A percentile compares a stretch with the other conserved stretches of the same genome.
These are phyloP conservation scores for Apostasia ramifera DNA, from an alignment of 106 monocot species.

Conservation along the genomic window DNA sequence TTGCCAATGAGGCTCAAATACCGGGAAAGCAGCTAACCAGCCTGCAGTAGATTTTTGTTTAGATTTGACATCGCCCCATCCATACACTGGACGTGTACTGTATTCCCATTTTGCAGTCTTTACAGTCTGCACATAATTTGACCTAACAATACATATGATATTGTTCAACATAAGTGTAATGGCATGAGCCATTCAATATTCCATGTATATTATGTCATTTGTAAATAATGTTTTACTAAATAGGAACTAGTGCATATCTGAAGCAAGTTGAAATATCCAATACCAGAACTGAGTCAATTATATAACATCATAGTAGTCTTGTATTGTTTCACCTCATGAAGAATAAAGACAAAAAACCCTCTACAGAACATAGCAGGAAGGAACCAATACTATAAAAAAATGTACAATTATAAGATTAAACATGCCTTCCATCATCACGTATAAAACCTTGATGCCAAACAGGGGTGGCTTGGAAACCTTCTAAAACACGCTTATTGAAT, in stretches of 20 bases:
- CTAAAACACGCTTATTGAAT: slow-evolving; percentile 59
- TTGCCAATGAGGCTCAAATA: slow-evolving; percentile 99
- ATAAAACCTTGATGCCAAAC: slow-evolving; percentile 95
- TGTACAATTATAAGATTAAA: background rate
- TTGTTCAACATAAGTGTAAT: no score
- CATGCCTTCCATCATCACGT: slow-evolving; percentile 87
- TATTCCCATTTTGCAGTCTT: slow-evolving; percentile 93
- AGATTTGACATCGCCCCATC: slow-evolving; percentile 89
- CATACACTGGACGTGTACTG: slow-evolving; percentile 87
- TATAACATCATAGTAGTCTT: no score
- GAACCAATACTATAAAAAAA: background rate
- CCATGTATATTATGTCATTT: no score
- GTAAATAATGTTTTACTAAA: no score
- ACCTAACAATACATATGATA: slow-evolving; percentile 31
- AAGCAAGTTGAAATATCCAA: no score
- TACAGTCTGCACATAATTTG: slow-evolving; percentile 70
- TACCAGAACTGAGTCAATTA: no score
- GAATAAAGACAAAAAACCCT: background rate
- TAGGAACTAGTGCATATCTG: no score
- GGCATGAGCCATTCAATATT: no score
- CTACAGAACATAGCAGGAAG: background rate
- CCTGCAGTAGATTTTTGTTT: slow-evolving; percentile 90
- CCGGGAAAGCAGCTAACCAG: slow-evolving; percentile 95
- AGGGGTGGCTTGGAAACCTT: slow-evolving; percentile 97
- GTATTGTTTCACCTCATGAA: no score